Evolutionary conservation across 345 rosid species (phyloP), one percentile per base, ranked within the genome.

Genomic region (Gossypium sturtianum): DNA sequence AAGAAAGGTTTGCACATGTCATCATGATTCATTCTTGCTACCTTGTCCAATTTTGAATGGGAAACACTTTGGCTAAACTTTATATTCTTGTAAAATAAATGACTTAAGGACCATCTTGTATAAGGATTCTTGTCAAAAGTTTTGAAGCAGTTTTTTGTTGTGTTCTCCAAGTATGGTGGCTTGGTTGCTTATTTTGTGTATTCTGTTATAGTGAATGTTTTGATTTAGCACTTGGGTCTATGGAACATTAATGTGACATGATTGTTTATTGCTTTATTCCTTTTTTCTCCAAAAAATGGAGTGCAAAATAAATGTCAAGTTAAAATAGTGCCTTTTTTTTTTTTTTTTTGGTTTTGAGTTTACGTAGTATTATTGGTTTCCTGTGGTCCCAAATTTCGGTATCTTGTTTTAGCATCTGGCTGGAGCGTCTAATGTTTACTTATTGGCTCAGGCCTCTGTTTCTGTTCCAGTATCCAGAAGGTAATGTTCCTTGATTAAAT

Each of bases 1-100:
- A 96, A 80, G 99, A 96, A 78, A 93, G 98, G 99, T 96, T 54
- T 69, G 77, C 53, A 43, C 25, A 5, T 16, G 0, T 72, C 53
- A 2, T 58, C 62, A 20, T 60, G n/a, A 13, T 48, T 59, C 3
- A 10, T 72, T 23, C 47, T 54, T 54, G 12, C 20, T 58, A 71
- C 27, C 7, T 41, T 49, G 29, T 72, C 2, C n/a, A 19, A 4
- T 1, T 9, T 34, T 56, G 27, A 0, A 5, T 12, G 2, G 23
- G 34, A 13, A 44, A 4, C 38, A 47, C 54, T 60, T 66, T 52
- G 12, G 13, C n/a, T 2, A 12, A 34, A 41, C 16, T 41, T 59
- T 47, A 8, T 12, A 44, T 19, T 66, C 17, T 19, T 44, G 56
- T 67, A 12, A 22, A 41, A 17, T 65, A 65, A 66, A 66, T 65